Percentiles rank a stretch among this genome's conserved stretches.
phyloP scores from a whole-genome alignment of 495 filamentous ascomycete genomes.

The Staphylotrichum tortipilum region DNA sequence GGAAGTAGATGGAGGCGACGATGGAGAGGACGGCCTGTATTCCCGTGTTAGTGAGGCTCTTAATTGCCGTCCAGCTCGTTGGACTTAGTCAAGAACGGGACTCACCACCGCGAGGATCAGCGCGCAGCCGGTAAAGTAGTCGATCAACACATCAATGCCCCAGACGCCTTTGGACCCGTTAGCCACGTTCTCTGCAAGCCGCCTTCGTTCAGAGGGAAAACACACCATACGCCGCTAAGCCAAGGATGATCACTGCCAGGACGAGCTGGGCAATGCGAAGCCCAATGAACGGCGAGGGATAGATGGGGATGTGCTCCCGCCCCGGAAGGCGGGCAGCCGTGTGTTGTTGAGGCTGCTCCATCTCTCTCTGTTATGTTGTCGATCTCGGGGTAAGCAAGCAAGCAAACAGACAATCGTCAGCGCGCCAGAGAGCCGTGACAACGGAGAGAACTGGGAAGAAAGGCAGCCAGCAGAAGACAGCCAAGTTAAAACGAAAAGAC shows the following conservation, averaged over 20 bases:
- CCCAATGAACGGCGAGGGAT: slow-evolving; percentile 41
- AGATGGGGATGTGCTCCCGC: slow-evolving; percentile 36
- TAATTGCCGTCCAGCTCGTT: background rate
- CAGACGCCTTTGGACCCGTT: slow-evolving; percentile 17
- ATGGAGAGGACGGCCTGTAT: slow-evolving; percentile 33
- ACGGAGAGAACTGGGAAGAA: too few species aligned
- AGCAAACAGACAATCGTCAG: background rate
- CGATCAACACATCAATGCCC: slow-evolving; percentile 19
- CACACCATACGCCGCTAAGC: slow-evolving; percentile 56
- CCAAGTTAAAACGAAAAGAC: background rate
- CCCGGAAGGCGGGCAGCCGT: slow-evolving; percentile 25
- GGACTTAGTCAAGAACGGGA: background rate
- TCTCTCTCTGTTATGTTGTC: background rate
- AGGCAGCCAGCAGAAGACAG: too few species aligned
- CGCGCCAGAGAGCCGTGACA: too few species aligned
- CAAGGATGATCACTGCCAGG: slow-evolving; percentile 57
- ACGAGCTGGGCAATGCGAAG: slow-evolving; percentile 56
- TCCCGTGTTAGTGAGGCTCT: background rate
- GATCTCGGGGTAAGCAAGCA: too few species aligned
- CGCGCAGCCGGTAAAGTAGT: slow-evolving; percentile 22
- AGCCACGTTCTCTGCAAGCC: background rate
- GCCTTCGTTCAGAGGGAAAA: slow-evolving; percentile 14
- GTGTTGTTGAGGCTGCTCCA: background rate
- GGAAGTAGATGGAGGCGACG: slow-evolving; percentile 32
- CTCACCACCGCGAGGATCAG: slow-evolving; percentile 37